Conservation (phyloP, 2,329 filamentous ascomycete genomes). For the Calonectria pauciramosa region DNA sequence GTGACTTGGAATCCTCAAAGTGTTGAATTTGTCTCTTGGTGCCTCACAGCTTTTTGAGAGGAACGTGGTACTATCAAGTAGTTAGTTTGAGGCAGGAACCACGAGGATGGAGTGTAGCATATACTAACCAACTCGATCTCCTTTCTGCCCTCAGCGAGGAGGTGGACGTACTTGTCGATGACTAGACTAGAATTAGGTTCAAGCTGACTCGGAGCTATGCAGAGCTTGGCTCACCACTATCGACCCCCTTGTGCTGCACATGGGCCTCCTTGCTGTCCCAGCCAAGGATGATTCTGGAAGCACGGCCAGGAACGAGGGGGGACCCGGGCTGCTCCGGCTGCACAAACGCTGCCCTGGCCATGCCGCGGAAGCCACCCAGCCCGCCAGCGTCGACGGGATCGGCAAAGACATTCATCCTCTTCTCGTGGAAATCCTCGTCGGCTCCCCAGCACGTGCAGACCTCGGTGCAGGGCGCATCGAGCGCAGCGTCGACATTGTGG, state of each 20-base stretch:
- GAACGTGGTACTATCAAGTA: slow-evolving; percentile 46
- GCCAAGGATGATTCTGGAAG: slow-evolving; percentile 52
- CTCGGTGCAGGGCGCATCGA: slow-evolving; percentile 55
- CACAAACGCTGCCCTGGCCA: slow-evolving; percentile 51
- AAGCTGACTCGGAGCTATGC: neutral
- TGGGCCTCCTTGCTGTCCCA: slow-evolving; percentile 58
- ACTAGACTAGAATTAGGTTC: slow-evolving; percentile 38
- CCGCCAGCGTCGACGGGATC: slow-evolving; percentile 38
- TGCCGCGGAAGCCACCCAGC: slow-evolving; percentile 49
- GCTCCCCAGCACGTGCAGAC: slow-evolving; percentile 53
- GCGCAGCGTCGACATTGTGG: slow-evolving; percentile 42
- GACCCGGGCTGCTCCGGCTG: slow-evolving; percentile 47
- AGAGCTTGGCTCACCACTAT: slow-evolving; percentile 44
- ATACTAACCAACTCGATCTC: slow-evolving; percentile 50
- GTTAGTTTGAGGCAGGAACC: neutral
- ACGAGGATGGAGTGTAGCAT: neutral
- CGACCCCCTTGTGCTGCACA: slow-evolving; percentile 48
- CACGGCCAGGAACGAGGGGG: slow-evolving; percentile 45
- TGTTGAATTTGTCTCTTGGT: neutral
- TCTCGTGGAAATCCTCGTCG: slow-evolving; percentile 48
- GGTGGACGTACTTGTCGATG: slow-evolving; percentile 53
- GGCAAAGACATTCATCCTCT: slow-evolving; percentile 48
- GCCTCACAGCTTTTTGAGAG: slow-evolving; percentile 35
- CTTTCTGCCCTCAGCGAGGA: slow-evolving; percentile 48
- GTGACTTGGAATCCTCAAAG: neutral